Evolutionary conservation across 768 basidiomycete genomes (phyloP).

Genomic region (Tephrocybe sp.): DNA sequence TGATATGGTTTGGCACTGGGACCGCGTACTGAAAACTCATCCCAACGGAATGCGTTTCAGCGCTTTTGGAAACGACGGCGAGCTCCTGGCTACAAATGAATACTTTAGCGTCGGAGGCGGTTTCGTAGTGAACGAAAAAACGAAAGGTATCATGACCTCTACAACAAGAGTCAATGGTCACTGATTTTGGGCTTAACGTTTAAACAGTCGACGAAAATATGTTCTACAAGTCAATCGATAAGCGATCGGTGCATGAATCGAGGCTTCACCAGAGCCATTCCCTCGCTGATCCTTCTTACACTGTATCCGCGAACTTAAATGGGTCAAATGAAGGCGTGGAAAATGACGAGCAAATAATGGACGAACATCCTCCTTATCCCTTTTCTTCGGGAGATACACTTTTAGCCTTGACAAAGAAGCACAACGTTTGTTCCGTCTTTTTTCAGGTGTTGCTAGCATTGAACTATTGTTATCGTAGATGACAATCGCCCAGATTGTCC

Average conservation of each 20-base stretch:
- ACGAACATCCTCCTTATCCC: slow-evolving; percentile 75
- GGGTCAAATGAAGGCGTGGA: background rate
- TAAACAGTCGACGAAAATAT: slow-evolving; percentile 82
- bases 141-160: slow-evolving; percentile 53
- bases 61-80: slow-evolving; percentile 76
- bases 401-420: slow-evolving; percentile 69
- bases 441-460: background rate
- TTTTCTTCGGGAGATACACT: slow-evolving; percentile 78
- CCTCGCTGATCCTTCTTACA: slow-evolving; percentile 32
- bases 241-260: slow-evolving; percentile 74
- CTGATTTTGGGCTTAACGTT: background rate
- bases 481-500: slow-evolving; percentile 92
- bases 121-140: slow-evolving; percentile 94
- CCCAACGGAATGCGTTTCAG: slow-evolving; percentile 95
- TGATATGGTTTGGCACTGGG: slow-evolving; percentile 93
- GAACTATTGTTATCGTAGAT: slow-evolving; percentile 44
- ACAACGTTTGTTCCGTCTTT: slow-evolving; percentile 61
- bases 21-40: slow-evolving; percentile 84
- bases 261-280: slow-evolving; percentile 67
- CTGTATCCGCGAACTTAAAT: background rate
- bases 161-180: background rate
- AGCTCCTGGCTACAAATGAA: slow-evolving; percentile 89
- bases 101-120: slow-evolving; percentile 95
- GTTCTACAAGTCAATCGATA: slow-evolving; percentile 91
- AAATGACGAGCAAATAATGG: slow-evolving; percentile 7